Conservation (phyloP, 768 basidiomycete genomes). For the Zangia roseola region DNA sequence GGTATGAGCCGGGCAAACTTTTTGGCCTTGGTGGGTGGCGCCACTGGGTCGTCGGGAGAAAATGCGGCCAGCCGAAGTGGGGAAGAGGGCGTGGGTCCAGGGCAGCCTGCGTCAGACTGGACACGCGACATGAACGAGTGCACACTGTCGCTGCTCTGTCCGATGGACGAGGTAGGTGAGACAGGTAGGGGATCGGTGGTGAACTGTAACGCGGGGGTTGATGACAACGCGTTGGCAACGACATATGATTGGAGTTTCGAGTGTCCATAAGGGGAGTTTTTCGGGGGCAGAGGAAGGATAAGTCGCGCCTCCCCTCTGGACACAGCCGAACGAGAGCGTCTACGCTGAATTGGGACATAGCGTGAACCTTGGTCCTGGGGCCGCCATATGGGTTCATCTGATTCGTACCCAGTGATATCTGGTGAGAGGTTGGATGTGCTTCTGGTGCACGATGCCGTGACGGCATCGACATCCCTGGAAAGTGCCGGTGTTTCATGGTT, state of each 20-base stretch:
- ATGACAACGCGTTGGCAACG: conserved; percentile 22
- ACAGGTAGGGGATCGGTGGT: conserved; percentile 26
- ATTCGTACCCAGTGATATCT: conserved; percentile 2
- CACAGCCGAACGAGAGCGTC: conserved; percentile 34
- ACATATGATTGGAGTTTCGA: conserved; percentile 26
- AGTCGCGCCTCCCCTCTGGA: conserved; percentile 32
- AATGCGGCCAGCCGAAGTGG: conserved; percentile 26
- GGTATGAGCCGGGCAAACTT: conserved; percentile 32
- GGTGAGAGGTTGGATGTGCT: conserved; percentile 22
- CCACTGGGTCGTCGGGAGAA: conserved; percentile 21
- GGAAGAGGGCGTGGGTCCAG: conserved; percentile 24
- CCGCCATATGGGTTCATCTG: conserved; percentile 13
- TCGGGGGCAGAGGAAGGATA: conserved; percentile 22
- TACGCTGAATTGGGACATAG: conserved; percentile 27
- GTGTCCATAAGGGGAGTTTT: conserved; percentile 34
- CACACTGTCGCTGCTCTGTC: conserved; percentile 28
- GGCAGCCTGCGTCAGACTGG: conserved; percentile 15
- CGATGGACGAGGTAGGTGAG: conserved; percentile 27
- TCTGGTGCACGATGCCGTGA: conserved; percentile 23
- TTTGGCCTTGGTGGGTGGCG: conserved; percentile 22
- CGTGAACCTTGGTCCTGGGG: conserved; percentile 11
- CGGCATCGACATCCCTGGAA: conserved; percentile 5
- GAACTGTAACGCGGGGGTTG: conserved; percentile 24
- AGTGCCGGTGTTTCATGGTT: conserved; percentile 14
- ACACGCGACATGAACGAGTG: conserved; percentile 23